Conservation (phyloP, 371 early-diverging fungal species). For the Lichtheimia ornata region DNA sequence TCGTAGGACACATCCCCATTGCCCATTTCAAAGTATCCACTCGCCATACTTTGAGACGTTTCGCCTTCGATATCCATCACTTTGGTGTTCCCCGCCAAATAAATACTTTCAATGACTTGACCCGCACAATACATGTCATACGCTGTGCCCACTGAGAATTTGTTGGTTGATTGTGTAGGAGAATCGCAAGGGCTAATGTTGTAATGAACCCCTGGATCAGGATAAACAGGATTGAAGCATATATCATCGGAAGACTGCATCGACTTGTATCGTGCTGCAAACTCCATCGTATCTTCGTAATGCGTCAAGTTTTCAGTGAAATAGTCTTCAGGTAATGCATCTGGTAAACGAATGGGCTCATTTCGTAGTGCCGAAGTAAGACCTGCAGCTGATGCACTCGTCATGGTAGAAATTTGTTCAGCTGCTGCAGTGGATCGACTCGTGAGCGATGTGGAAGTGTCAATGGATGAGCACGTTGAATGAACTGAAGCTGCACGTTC, state of each 20-base stretch:
- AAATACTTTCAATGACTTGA: conserved; percentile 51
- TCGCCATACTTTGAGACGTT: conserved; percentile 21
- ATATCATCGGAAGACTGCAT: neutral
- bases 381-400: conserved; percentile 16
- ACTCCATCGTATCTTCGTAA: conserved; percentile 56
- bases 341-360: conserved; percentile 56
- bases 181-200: conserved; percentile 32
- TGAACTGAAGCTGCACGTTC: conserved; percentile 49
- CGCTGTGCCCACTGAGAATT: conserved; percentile 42
- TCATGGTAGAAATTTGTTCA: neutral
- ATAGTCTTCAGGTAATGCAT: conserved; percentile 36
- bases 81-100: conserved; percentile 39
- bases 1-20: conserved; percentile 41
- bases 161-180: conserved; percentile 5
- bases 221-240: conserved; percentile 27
- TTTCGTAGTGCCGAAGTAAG: conserved; percentile 44
- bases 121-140: conserved; percentile 63
- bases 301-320: conserved; percentile 61
- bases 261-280: conserved; percentile 55
- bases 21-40: conserved; percentile 40
- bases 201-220: conserved; percentile 20
- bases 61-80: conserved; percentile 33
- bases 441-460: conserved; percentile 29
- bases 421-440: conserved; percentile 22
- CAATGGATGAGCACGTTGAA: conserved; percentile 46